Evolutionary conservation across 306 rosid species (phyloP), one percentile per base, ranked within the genome.

Genomic region (Cicer cuneatum): DNA sequence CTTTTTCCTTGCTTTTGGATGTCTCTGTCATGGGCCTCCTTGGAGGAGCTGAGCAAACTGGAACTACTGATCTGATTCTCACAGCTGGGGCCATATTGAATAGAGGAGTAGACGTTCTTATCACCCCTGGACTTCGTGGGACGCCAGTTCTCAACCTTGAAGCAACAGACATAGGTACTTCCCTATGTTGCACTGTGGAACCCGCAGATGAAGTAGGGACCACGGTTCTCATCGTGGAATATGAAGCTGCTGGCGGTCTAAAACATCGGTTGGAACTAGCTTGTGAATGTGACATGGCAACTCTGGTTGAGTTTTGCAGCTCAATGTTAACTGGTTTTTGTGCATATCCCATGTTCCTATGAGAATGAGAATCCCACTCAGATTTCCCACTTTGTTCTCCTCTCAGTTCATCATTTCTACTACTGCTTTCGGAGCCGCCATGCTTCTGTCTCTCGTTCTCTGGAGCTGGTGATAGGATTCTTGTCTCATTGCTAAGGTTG

Each of bases 1-100:
- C 84, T 47, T 82, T 83, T 72, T 77, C 83, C 66, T 24, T 51
- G 77, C 73, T 73, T 13, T 66, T 40, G 45, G 76, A 56, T 7
- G 10, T 78, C 61, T 81, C 85, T 43, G 70, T 75, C 56, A 77
- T 41, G 56, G 80, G 74, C 42, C 78, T 69, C 86, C 92, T 85
- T 19, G 96, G 92, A 65, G 93, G 96, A 81, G 93, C 90, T 45
- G 96, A 88, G 84, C 92, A 92, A 8, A 92, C 96, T 2, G 96
- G 97, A 18, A 92, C 88, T 24, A 92, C 92, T 49, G 93, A 88
- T 66, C 96, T 79, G 65, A 90, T 88, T 73, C 92, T 72, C 58
- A 92, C 96, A 71, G 92, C 84, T 15, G 98, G 93, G 43, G 98
- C 93, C 89, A 81, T 82, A 59, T 59, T 59, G 72, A 67, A 75